Percentiles rank a stretch among this genome's conserved stretches.
Conservation (phyloP, 768 basidiomycete species). For the Leccinum ochraceum region DNA sequence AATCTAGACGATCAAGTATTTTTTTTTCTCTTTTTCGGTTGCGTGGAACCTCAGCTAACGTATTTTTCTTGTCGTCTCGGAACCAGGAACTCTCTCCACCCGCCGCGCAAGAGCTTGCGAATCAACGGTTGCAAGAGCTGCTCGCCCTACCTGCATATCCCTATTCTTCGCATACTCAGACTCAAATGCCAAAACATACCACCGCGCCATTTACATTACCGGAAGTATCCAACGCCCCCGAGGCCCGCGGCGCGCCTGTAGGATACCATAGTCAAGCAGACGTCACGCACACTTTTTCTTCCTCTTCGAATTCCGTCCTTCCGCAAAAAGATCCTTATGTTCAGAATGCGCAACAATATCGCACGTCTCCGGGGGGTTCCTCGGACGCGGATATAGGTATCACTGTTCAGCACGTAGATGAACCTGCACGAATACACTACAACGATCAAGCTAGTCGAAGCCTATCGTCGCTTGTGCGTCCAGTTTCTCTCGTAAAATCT, state of each 20-base stretch:
- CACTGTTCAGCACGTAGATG: constrained; percentile 17
- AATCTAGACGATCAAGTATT: constrained; percentile 10
- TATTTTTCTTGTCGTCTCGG: neutral
- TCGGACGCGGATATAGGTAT: constrained; percentile 15
- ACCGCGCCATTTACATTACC: neutral
- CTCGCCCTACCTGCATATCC: constrained; percentile 17
- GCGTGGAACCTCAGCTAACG: neutral
- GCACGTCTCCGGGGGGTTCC: neutral
- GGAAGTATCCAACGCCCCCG: neutral
- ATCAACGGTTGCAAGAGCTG: constrained; percentile 27
- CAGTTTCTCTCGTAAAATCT: neutral
- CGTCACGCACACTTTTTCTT: constrained; percentile 7
- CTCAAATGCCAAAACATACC: constrained; percentile 1
- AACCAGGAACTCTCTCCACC: constrained; percentile 1
- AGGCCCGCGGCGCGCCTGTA: neutral
- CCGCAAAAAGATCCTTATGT: constrained; percentile 5
- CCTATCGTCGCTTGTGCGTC: constrained; percentile 30
- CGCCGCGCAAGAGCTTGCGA: constrained; percentile 14
- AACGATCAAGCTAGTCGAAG: constrained; percentile 17
- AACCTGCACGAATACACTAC: constrained; percentile 15
- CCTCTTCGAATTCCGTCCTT: neutral
- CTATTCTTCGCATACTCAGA: neutral
- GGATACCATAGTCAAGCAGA: constrained; percentile 5
- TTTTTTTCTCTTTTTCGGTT: neutral
- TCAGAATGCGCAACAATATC: constrained; percentile 9